Percentiles rank a stretch among this genome's conserved stretches.
phyloP scores from a whole-genome alignment of 2,329 filamentous ascomycete species.

The Pseudohalonectria lignicola region DNA sequence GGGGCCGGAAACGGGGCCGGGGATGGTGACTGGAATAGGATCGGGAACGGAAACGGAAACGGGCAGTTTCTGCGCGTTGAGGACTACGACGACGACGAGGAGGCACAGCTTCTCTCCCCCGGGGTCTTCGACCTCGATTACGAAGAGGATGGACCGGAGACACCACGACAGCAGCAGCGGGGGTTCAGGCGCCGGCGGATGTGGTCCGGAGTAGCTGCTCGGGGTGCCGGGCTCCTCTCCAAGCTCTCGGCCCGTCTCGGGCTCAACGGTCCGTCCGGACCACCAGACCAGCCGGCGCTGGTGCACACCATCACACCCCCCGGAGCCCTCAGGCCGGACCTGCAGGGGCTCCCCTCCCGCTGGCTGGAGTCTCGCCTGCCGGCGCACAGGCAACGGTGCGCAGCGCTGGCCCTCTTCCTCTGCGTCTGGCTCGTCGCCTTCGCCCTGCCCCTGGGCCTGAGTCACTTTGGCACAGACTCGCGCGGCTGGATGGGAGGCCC shows the following conservation, averaged over 20 bases:
- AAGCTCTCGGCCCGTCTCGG: neutral
- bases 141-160: slow-evolving; percentile 6
- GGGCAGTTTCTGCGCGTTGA: neutral
- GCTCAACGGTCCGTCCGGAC: too few species aligned
- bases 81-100: slow-evolving; percentile 7
- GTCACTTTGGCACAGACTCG: too few species aligned
- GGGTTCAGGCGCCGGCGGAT: too few species aligned
- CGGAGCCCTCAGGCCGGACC: neutral
- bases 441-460: slow-evolving; percentile 3
- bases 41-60: neutral
- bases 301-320: too few species aligned
- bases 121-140: slow-evolving; percentile 3
- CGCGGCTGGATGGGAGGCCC: neutral
- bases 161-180: neutral
- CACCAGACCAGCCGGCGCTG: too few species aligned
- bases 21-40: too few species aligned
- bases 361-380: slow-evolving; percentile 5
- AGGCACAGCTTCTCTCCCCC: slow-evolving; percentile 9
- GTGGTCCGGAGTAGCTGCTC: too few species aligned
- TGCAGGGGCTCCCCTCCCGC: slow-evolving; percentile 6
- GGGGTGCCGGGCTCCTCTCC: neutral
- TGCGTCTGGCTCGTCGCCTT: slow-evolving; percentile 6
- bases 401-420: slow-evolving; percentile 5
- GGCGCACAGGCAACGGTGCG: slow-evolving; percentile 2
- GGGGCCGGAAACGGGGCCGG: too few species aligned